Evolutionary conservation across 768 basidiomycete genomes (phyloP).

Genomic region (Leucocoprinus sp.): DNA sequence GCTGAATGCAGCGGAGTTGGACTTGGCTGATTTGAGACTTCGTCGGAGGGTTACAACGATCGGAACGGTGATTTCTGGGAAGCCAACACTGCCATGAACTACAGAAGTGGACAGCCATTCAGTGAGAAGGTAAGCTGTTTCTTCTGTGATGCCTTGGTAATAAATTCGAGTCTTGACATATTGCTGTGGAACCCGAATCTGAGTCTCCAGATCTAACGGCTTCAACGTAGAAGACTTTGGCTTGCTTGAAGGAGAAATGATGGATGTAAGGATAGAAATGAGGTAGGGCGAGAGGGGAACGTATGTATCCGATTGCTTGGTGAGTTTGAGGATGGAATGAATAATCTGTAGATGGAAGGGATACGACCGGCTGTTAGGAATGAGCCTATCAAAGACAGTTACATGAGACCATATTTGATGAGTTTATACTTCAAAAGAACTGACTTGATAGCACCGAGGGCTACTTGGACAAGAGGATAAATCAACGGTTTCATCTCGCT

Average conservation of each 20-base stretch:
- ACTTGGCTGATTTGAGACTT: constrained; percentile 55
- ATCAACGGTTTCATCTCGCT: constrained; percentile 84
- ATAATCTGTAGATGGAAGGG: constrained; percentile 92
- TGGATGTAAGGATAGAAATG: constrained; percentile 76
- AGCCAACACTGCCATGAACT: constrained; percentile 81
- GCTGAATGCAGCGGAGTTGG: constrained; percentile 20
- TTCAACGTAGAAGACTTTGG: constrained; percentile 81
- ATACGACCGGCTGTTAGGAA: constrained; percentile 85
- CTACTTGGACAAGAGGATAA: constrained; percentile 92
- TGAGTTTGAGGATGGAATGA: constrained; percentile 81
- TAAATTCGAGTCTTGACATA: constrained; percentile 87
- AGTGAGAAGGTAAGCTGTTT: constrained; percentile 66
- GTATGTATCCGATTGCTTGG: constrained; percentile 75
- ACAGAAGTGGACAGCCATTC: constrained; percentile 70
- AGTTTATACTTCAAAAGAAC: constrained; percentile 20
- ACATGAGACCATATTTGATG: constrained; percentile 9
- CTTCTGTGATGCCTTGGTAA: constrained; percentile 75
- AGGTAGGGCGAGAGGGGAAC: constrained; percentile 84
- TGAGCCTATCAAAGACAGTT: constrained; percentile 53
- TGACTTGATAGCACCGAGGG: constrained; percentile 87
- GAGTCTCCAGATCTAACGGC: constrained; percentile 82
- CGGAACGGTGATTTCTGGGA: constrained; percentile 88
- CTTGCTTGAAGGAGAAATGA: constrained; percentile 57
- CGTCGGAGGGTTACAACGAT: constrained; percentile 65
- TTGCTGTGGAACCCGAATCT: constrained; percentile 80